Base-by-base conservation (phyloP, 2,329 filamentous ascomycete genomes). In the Ilyonectria robusta region DNA sequence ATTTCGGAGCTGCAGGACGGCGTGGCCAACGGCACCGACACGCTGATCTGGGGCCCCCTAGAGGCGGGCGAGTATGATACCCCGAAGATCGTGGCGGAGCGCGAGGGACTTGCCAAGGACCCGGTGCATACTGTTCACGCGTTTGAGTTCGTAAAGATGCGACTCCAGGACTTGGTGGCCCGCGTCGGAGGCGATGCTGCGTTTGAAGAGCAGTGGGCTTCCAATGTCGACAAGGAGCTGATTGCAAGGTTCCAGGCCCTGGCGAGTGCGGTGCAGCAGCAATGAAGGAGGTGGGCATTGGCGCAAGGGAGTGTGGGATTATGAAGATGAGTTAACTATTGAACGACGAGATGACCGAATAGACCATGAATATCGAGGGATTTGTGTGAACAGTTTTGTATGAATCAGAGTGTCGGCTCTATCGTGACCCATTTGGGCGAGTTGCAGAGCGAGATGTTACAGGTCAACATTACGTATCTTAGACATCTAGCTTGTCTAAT, bases 191-290 rank as follows among this genome's bases (percentile, higher is more conserved):
- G 92, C 0, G 87, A 91, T 72, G 84, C 87, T 56, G 81, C 77
- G 3, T 95, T 96, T 78, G 86, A 91, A 77, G 85, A 88, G 62
- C 85, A 91, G 57, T 95, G 91, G 89, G 80, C 90, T 15, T 85
- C 85, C n/a, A 93, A 94, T 69, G 92, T 96, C 29, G 93, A 96
- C 78, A 86, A 85, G 72, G 90, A 94, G 66, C 87, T 95, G 17
- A 73, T 95, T 68, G 83, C 83, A 11, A 88, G 85, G n/a, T 95
- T 94, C 76, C 76, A 77, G 59, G 70, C 72, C 15, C 72, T 82
- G 66, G 73, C 75, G 13, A 73, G 72, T 23, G 70, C 63, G 19
- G 71, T 68, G 50, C 69, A 75, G 55, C 73, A 68, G 59, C 66
- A 61, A 23, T 46, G 31, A 19, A 31, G 44, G 46, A 29, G 57